These are phyloP conservation scores for Apiospora hydei DNA, from an alignment of 2,329 filamentous ascomycete genomes.

Conservation along the genomic window DNA sequence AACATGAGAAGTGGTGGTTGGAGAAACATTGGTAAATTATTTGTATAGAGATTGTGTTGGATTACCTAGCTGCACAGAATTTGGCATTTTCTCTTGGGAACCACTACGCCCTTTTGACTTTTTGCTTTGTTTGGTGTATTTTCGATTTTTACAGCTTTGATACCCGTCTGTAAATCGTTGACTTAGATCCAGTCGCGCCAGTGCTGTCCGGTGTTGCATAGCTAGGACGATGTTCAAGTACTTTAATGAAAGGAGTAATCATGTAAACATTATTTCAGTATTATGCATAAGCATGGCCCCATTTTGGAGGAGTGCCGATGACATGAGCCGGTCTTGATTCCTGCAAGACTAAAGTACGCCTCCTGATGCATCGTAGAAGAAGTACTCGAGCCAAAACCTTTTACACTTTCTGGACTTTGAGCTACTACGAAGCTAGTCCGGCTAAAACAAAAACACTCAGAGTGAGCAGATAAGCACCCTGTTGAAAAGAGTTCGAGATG, in stretches of 20 bases:
- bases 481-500: no score
- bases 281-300: not conserved
- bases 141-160: not conserved
- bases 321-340: not conserved
- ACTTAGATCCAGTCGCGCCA: not conserved
- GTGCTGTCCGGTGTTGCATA: not conserved
- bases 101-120: not conserved
- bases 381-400: no score
- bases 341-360: not conserved
- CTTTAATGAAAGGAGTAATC: not conserved
- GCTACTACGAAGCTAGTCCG: no score
- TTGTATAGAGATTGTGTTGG: constrained; percentile 3
- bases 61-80: constrained; percentile 1
- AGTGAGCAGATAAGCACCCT: no score
- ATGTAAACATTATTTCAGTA: not conserved
- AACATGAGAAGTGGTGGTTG: not conserved
- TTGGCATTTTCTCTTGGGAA: not conserved
- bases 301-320: not conserved
- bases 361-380: no score
- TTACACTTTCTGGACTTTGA: no score
- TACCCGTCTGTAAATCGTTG: constrained; percentile 7
- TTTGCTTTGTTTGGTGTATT: not conserved
- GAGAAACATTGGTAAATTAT: not conserved
- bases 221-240: not conserved
- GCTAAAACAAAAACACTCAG: no score